Base-by-base conservation (phyloP, 371 early-diverging fungal genomes). In the Mortierella sp. region DNA sequence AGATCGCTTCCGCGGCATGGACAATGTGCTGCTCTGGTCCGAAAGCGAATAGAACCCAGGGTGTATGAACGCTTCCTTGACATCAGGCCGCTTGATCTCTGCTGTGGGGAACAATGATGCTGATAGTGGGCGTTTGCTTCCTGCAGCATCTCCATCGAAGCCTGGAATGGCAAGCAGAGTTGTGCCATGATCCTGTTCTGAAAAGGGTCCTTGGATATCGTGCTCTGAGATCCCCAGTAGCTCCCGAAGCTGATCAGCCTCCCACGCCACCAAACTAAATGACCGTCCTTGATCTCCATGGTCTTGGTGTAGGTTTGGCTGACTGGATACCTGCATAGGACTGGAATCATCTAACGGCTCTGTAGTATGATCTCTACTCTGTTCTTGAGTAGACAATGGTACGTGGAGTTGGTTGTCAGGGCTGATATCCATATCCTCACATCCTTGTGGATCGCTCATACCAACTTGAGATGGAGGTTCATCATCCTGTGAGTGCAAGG, bases 31-130 rank as follows among this genome's bases (percentile, higher is more conserved):
- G 44, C 48, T 25, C 0, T 46, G 29, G 24, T 19, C 44, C 17
- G 67, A 51, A 14, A 73, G 57, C 0, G 67, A 57, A 34, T 73
- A 73, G 28, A 73, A 73, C 21, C 67, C 67, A 0, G 73, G 73
- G 40, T 73, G 73, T 24, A 73, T 53, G 47, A 73, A 73, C 8
- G 19, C n/a, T 39, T 67, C 63, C 37, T 67, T 67, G 16, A 40
- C 56, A 19, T 51, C 44, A 5, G 57, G 55, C 8, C 40, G 46
- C 39, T 67, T 58, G 48, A 66, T 62, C 37, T 60, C 73, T 16
- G 41, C 47, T 44, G 39, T 28, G 29, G 48, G 31, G 12, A 22
- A 39, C n/a, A n/a, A n/a, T n/a, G n/a, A n/a, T n/a, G n/a, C n/a
- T n/a, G n/a, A n/a, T n/a, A n/a, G n/a, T n/a, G n/a, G n/a, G n/a